These are phyloP conservation scores for Pythium aphanidermatum DNA, from an alignment of 352 stramenopile species.

Conservation along the genomic window DNA sequence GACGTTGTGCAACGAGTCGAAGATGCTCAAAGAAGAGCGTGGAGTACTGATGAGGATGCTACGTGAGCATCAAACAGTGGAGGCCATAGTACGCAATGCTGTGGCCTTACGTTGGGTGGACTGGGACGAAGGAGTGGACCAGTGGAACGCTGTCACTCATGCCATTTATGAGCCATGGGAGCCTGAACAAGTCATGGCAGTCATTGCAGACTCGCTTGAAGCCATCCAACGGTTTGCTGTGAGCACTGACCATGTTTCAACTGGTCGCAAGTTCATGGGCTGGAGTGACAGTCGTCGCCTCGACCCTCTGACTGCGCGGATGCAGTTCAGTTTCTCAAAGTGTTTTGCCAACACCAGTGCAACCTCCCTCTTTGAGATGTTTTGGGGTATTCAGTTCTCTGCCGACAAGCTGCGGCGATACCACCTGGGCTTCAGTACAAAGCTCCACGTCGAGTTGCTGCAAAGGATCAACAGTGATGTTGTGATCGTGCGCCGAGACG, in stretches of 20 bases:
- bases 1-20: no score
- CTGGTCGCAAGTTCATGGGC: slow-evolving; percentile 9
- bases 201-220: slow-evolving; percentile 1
- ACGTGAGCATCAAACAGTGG: no score
- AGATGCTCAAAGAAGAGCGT: no score
- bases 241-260: slow-evolving; percentile 1
- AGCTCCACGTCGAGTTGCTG: slow-evolving; percentile 5
- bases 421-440: slow-evolving; percentile 6
- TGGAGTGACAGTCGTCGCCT: slow-evolving; percentile 11
- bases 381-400: slow-evolving; percentile 13
- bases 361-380: slow-evolving; percentile 3
- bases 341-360: slow-evolving; percentile 7
- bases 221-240: slow-evolving; percentile 1
- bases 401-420: slow-evolving; percentile 6
- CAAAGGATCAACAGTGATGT: slow-evolving; percentile 5
- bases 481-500: slow-evolving; percentile 3
- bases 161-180: slow-evolving; percentile 2
- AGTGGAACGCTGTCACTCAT: not conserved
- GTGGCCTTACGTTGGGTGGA: not conserved
- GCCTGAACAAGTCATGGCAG: not conserved
- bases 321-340: slow-evolving; percentile 15
- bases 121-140: not conserved
- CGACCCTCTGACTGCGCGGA: not conserved
- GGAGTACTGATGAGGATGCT: no score
- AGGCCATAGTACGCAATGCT: no score